Conservation (phyloP, 2,329 filamentous ascomycete genomes). For the Pseudocercospora eumusae region DNA sequence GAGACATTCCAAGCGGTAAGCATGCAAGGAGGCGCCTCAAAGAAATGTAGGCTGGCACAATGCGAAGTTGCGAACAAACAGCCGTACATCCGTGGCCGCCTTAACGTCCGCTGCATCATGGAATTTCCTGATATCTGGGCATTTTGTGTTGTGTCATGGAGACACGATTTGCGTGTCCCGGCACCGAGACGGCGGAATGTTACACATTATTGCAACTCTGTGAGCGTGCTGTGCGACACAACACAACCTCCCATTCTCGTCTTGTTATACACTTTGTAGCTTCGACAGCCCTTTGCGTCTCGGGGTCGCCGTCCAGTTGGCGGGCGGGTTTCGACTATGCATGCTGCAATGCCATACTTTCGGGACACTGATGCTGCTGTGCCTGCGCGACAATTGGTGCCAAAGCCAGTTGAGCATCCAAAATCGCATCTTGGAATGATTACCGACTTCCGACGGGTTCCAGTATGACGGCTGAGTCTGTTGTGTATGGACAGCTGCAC, state of each 20-base stretch:
- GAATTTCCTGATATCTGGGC: slow-evolving; percentile 27
- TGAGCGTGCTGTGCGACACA: slow-evolving; percentile 34
- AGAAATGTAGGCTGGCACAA: slow-evolving; percentile 36
- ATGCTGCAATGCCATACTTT: slow-evolving; percentile 23
- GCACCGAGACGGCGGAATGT: slow-evolving; percentile 30
- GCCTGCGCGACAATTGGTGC: slow-evolving; percentile 14
- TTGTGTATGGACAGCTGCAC: slow-evolving; percentile 16
- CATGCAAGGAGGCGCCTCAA: slow-evolving; percentile 36
- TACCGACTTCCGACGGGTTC: slow-evolving; percentile 17
- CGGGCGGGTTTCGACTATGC: slow-evolving; percentile 22
- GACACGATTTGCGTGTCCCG: slow-evolving; percentile 26
- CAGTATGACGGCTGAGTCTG: slow-evolving; percentile 13
- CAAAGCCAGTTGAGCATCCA: slow-evolving; percentile 4
- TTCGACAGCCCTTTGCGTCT: slow-evolving; percentile 12
- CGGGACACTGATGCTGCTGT: slow-evolving; percentile 19
- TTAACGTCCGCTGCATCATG: slow-evolving; percentile 11
- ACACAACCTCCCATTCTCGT: slow-evolving; percentile 27
- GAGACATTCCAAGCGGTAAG: slow-evolving; percentile 39
- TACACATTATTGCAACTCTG: slow-evolving; percentile 34
- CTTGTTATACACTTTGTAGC: slow-evolving; percentile 21
- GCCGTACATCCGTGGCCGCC: slow-evolving; percentile 25
- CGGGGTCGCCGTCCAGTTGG: slow-evolving; percentile 21
- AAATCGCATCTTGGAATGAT: neutral
- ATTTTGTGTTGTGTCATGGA: slow-evolving; percentile 33
- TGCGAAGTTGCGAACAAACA: slow-evolving; percentile 30